These are phyloP conservation scores for Crataegus laevigata DNA, from an alignment of 306 rosid genomes.

Conservation along the genomic window DNA sequence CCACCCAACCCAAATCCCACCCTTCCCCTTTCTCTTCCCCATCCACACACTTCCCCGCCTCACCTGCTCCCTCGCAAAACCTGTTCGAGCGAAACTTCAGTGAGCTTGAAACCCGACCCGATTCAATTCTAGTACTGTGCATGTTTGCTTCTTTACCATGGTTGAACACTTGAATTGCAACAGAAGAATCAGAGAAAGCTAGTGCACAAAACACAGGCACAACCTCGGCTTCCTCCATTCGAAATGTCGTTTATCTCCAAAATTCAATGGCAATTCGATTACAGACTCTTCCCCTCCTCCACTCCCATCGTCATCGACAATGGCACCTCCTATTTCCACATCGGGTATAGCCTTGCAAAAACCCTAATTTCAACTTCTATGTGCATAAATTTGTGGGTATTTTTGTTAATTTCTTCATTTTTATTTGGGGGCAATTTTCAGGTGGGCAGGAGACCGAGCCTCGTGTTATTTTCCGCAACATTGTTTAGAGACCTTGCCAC, in stretches of 20 bases:
- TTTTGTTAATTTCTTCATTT: not conserved
- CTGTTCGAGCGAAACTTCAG: not conserved
- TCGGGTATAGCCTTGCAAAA: conserved; percentile 41
- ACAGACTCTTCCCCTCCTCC: conserved; percentile 38
- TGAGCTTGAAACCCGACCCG: not conserved
- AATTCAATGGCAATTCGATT: conserved; percentile 56
- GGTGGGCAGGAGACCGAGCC: conserved; percentile 98
- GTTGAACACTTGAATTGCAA: not conserved
- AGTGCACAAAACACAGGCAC: not conserved
- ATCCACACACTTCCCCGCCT: too few relatives aligned
- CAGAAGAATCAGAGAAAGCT: not conserved
- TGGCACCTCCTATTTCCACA: conserved; percentile 80
- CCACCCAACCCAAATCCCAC: too few relatives aligned
- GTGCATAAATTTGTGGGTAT: not conserved
- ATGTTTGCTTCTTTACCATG: not conserved
- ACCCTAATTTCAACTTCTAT: conserved; percentile 35
- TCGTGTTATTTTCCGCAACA: conserved; percentile 92
- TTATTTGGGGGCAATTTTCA: too few relatives aligned
- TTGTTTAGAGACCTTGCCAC: conserved; percentile 97
- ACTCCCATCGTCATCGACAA: conserved; percentile 86
- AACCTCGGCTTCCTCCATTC: not conserved
- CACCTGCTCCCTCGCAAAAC: too few relatives aligned
- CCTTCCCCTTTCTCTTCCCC: too few relatives aligned
- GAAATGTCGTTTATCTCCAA: conserved; percentile 62
- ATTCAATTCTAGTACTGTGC: not conserved